Evolutionary conservation across 1,284 basidiomycete species (phyloP).

Genomic region (Trichosporon sp.): DNA sequence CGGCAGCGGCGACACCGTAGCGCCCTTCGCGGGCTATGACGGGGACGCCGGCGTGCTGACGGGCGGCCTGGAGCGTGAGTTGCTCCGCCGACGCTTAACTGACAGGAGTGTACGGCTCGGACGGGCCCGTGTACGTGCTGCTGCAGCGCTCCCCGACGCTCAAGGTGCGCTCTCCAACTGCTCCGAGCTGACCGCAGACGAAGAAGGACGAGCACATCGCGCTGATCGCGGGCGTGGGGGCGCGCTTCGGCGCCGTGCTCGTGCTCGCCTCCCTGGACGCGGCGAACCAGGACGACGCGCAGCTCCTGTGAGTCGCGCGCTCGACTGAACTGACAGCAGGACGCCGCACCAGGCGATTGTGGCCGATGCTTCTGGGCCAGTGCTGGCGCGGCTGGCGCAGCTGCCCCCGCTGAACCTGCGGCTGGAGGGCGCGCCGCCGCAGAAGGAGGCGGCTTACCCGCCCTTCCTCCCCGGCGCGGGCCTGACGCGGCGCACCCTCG

Average conservation of each 20-base stretch:
- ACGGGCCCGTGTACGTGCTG: constrained; percentile 13
- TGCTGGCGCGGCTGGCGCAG: constrained; percentile 52
- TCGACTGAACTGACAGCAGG: constrained; percentile 15
- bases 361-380: constrained; percentile 49
- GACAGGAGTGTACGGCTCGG: constrained; percentile 15
- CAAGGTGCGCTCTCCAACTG: constrained; percentile 54
- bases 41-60: constrained; percentile 63
- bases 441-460: constrained; percentile 43
- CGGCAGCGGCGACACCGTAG: constrained; percentile 59
- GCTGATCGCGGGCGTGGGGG: constrained; percentile 58
- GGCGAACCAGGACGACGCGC: constrained; percentile 65
- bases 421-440: constrained; percentile 10
- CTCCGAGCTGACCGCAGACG: constrained; percentile 53
- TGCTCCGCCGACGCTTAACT: not conserved
- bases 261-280: constrained; percentile 70
- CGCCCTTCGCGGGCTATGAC: constrained; percentile 63
- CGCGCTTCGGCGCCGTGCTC: constrained; percentile 55
- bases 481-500: constrained; percentile 62
- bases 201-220: constrained; percentile 64
- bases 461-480: constrained; percentile 64
- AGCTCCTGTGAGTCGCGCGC: constrained; percentile 61
- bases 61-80: constrained; percentile 67
- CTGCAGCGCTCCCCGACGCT: constrained; percentile 66
- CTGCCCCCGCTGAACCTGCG: constrained; percentile 50
- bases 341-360: constrained; percentile 45